Percentiles rank a stretch among this genome's conserved stretches.
Evolutionary conservation across 2,329 filamentous ascomycete genomes (phyloP).

Genomic region (Endoconidiophora laricicola): DNA sequence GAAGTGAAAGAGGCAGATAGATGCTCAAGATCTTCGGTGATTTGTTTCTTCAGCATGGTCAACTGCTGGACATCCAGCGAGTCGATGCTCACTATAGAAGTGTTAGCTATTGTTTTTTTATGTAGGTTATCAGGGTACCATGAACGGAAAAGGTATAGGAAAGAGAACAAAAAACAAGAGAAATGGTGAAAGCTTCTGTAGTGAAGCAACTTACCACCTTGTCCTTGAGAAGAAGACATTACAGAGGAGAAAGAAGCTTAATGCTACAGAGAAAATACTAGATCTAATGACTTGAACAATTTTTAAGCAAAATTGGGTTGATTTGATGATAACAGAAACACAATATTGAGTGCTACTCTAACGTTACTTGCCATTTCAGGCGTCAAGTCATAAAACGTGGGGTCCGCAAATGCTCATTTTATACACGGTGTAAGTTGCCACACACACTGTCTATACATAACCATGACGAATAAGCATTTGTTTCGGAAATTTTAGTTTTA

Average conservation of each 20-base stretch:
- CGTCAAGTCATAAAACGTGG: conserved; percentile 2
- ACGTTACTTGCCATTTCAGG: background rate
- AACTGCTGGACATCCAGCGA: conserved; percentile 73
- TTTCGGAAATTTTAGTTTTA: background rate
- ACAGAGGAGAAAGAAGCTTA: background rate
- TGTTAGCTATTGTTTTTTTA: background rate
- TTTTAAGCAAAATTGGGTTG: no score
- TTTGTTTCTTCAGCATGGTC: conserved; percentile 81
- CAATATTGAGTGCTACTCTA: no score
- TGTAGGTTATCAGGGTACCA: background rate
- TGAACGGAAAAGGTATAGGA: background rate
- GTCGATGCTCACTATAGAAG: conserved; percentile 39
- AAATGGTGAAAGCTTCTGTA: background rate
- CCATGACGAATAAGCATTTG: background rate
- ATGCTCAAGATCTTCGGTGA: conserved; percentile 91
- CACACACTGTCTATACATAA: background rate
- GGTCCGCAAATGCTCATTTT: background rate
- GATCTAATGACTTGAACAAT: no score
- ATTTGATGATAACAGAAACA: no score
- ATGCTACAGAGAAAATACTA: no score
- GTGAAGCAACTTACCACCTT: conserved; percentile 1
- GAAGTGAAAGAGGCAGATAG: conserved; percentile 80
- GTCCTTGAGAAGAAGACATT: conserved; percentile 9
- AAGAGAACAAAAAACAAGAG: background rate
- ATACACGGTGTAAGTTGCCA: background rate